Evolutionary conservation across 495 filamentous ascomycete species (phyloP).

Genomic region (Staphylotrichum longicolle): DNA sequence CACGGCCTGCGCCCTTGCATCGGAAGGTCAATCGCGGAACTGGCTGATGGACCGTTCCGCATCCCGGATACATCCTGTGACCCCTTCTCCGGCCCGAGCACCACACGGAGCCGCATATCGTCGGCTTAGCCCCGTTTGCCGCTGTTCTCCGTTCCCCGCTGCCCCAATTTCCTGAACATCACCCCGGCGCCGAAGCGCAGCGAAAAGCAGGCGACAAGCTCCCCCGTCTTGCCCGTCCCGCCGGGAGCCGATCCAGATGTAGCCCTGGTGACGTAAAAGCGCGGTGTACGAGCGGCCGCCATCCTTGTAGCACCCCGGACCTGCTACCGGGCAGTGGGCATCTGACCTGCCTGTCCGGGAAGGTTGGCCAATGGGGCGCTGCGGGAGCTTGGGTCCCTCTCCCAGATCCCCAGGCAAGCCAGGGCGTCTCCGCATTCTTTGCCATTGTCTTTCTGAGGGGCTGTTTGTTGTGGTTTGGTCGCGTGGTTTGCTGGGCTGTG

Average conservation of each 20-base stretch:
- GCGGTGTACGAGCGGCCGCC: not conserved
- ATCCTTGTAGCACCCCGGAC: constrained; percentile 7
- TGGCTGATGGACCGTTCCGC: not conserved
- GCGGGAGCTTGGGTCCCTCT: no score
- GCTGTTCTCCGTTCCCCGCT: constrained; percentile 12
- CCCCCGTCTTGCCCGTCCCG: constrained; percentile 4
- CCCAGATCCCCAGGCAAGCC: no score
- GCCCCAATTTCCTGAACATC: not conserved
- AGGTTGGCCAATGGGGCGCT: constrained; percentile 4
- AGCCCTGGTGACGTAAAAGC: constrained; percentile 18
- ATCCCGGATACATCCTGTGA: constrained; percentile 10
- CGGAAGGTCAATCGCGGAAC: not conserved
- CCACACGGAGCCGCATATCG: constrained; percentile 23
- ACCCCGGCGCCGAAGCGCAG: constrained; percentile 4
- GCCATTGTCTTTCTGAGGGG: not conserved
- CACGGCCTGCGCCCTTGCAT: not conserved
- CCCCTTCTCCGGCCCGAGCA: constrained; percentile 3
- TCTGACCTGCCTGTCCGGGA: constrained; percentile 17
- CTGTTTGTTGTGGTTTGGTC: not conserved
- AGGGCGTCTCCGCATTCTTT: not conserved
- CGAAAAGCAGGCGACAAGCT: not conserved
- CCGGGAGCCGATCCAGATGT: constrained; percentile 11
- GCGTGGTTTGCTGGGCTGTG: not conserved
- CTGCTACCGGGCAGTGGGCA: not conserved
- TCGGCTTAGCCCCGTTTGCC: constrained; percentile 28